phyloP scores from a whole-genome alignment of 139 green algal genomes.

The Desmodesmus armatus region DNA sequence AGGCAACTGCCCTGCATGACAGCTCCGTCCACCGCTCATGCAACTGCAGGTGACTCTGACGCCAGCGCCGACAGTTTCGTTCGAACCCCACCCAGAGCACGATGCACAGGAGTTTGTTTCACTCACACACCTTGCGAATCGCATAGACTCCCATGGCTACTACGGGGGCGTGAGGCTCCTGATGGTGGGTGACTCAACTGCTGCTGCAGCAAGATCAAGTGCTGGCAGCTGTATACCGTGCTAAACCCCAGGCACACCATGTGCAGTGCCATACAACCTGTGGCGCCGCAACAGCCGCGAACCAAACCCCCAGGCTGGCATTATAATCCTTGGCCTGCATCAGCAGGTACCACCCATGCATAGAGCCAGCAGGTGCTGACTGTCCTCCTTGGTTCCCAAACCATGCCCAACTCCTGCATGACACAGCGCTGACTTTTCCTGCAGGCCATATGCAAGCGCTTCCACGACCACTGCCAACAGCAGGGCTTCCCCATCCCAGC shows the following conservation, averaged over 20 bases:
- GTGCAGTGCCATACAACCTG: no score
- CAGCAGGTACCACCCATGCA: no score
- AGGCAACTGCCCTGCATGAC: not conserved
- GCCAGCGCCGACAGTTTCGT: slow-evolving; percentile 37
- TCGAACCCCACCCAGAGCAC: slow-evolving; percentile 76
- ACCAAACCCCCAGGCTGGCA: no score
- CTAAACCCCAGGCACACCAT: no score
- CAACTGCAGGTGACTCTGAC: slow-evolving; percentile 64
- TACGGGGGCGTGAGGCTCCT: slow-evolving; percentile 89
- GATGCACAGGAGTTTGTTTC: slow-evolving; percentile 66
- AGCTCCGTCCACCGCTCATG: not conserved
- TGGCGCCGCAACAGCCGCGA: no score
- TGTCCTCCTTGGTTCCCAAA: not conserved
- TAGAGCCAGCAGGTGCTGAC: not conserved
- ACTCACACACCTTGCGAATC: slow-evolving; percentile 54
- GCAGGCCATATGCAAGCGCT: slow-evolving; percentile 77
- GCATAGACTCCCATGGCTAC: slow-evolving; percentile 67
- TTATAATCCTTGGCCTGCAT: no score
- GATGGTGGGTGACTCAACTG: slow-evolving; percentile 45
- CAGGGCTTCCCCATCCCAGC: slow-evolving; percentile 58
- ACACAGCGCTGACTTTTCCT: not conserved
- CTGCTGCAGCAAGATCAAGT: not conserved
- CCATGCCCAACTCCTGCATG: not conserved
- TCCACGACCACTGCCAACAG: slow-evolving; percentile 72
- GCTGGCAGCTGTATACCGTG: not conserved